Base-by-base conservation (phyloP, 192 early-diverging fungal species). In the Coemansia sp. region DNA sequence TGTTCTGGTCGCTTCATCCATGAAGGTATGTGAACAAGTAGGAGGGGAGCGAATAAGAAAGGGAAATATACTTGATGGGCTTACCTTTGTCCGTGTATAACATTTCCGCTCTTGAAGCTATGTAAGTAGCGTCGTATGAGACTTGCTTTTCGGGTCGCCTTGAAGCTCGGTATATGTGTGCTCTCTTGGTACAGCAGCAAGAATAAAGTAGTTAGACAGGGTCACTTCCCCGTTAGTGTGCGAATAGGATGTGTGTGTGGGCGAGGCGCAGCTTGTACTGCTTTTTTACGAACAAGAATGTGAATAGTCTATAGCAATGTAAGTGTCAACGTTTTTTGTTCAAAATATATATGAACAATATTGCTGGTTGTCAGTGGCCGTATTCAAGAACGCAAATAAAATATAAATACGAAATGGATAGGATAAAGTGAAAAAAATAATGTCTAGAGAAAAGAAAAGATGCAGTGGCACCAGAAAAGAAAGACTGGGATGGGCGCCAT, bases 21-120 rank as follows among this genome's bases (percentile, higher is more conserved):
- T 43, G 42, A 0, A 12, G 2, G 42, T 0, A 24, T 10, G 24
- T 42, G 16, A 60, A 20, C 27, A 27, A 27, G 27, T 27, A 27
- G 27, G 27, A 27, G 27, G 20, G 12, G 34, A 38, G 40, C 22
- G 64, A 47, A 59, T 65, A 64, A 9, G 47, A 31, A 33, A 42
- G 38, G 36, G 3, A 40, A 49, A 44, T 66, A 42, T 47, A 49
- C 44, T 34, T 43, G 15, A 34, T 49, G 64, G 3, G 29, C 64
- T 61, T 80, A 80, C 79, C 79, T 80, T 64, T 80, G 42, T 80
- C 79, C 16, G 70, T 73, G 47, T 80, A 80, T 70, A 71, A 60
- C 66, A 72, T 54, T n/a, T 15, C n/a, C n/a, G 47, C 47, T 20
- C n/a, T 20, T 18, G 47, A 49, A 49, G 47, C 47, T 16, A 18